Percentiles rank a stretch among this genome's conserved stretches.
phyloP scores from a whole-genome alignment of 805 yeast species.

The Pichia rugopelliculosa region DNA sequence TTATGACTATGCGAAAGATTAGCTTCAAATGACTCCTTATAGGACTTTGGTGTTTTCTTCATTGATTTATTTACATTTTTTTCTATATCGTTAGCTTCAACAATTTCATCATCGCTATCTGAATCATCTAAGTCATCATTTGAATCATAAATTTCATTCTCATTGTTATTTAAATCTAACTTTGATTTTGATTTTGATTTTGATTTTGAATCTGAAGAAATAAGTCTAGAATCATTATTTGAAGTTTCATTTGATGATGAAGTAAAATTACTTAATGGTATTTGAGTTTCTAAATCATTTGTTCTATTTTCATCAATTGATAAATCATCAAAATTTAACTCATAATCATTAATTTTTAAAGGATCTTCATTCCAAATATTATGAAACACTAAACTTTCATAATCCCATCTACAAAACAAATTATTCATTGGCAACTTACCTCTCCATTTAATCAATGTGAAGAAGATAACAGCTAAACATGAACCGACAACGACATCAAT shows the following conservation, averaged over 20 bases:
- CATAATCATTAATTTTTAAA: constrained; percentile 7
- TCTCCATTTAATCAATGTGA: constrained; percentile 58
- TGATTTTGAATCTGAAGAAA: not conserved
- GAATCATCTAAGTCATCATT: not conserved
- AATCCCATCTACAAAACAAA: constrained; percentile 44
- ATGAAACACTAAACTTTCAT: constrained; percentile 9
- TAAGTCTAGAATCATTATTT: not conserved
- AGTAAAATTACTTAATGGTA: constrained; percentile 3
- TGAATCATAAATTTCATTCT: not conserved
- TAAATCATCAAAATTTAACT: not conserved
- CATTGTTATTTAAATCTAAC: not conserved
- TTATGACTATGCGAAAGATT: not conserved
- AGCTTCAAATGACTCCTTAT: constrained; percentile 10
- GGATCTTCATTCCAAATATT: constrained; percentile 20
- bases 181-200: not conserved
- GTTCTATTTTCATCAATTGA: not conserved
- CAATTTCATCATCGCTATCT: constrained; percentile 6
- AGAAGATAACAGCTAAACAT: constrained; percentile 63
- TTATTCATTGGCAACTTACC: constrained; percentile 46
- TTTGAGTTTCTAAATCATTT: constrained; percentile 11
- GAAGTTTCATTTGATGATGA: not conserved
- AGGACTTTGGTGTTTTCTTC: constrained; percentile 5
- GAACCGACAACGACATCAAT: constrained; percentile 94
- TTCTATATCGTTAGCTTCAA: constrained; percentile 6
- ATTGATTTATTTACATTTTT: constrained; percentile 4